Evolutionary conservation across 495 filamentous ascomycete genomes (phyloP).

Genomic region (Clavariopsis aquatica): DNA sequence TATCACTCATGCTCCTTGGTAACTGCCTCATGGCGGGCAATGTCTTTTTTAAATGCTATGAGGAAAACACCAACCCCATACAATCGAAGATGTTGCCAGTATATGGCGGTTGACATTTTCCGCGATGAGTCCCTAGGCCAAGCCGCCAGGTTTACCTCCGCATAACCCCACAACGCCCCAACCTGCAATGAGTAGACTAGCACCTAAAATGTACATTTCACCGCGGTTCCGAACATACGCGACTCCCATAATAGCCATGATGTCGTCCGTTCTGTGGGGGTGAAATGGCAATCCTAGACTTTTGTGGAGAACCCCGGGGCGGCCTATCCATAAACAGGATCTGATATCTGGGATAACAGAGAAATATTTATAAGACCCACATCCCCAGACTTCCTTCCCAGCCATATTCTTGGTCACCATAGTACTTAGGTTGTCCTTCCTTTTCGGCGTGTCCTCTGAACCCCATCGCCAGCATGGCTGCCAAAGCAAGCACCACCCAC

Average conservation of each 20-base stretch:
- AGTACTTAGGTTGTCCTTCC: not conserved
- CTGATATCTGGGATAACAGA: not conserved
- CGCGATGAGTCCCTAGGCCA: not conserved
- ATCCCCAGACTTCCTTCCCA: not conserved
- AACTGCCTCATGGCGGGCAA: not conserved
- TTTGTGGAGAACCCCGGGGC: not conserved
- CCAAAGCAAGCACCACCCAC: slow-evolving; percentile 7
- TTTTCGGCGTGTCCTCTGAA: not conserved
- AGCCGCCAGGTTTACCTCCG: slow-evolving; percentile 18
- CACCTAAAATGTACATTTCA: not conserved
- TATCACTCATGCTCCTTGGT: slow-evolving; percentile 1
- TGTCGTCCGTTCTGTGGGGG: slow-evolving; percentile 1
- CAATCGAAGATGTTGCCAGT: not conserved
- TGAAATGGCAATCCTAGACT: slow-evolving; percentile 12
- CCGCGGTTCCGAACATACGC: slow-evolving; percentile 14
- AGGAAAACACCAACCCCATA: slow-evolving; percentile 7
- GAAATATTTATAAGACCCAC: not conserved
- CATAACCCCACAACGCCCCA: slow-evolving; percentile 8
- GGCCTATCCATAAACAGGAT: slow-evolving; percentile 3
- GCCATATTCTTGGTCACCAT: not conserved
- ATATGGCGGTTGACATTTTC: slow-evolving; percentile 23
- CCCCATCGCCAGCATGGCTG: slow-evolving; percentile 8
- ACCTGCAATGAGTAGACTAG: not conserved
- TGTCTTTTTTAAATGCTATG: not conserved
- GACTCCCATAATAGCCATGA: slow-evolving; percentile 3